Percentiles rank a stretch among this genome's conserved stretches.
phyloP scores from a whole-genome alignment of 1,139 yeast genomes.

The Candida tropicalis region DNA sequence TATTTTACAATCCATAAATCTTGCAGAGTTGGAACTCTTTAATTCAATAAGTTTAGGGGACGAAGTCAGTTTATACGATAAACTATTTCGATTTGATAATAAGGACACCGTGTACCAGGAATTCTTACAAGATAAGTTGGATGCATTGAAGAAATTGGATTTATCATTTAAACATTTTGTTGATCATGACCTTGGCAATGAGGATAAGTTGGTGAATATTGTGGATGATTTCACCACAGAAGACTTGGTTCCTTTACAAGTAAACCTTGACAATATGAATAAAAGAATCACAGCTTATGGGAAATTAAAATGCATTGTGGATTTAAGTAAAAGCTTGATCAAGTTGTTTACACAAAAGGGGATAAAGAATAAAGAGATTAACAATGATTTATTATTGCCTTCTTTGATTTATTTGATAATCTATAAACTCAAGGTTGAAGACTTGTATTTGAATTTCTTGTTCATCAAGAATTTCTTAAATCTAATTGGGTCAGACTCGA shows the following conservation, averaged over 20 bases:
- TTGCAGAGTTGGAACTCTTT: constrained; percentile 37
- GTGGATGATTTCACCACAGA: constrained; percentile 18
- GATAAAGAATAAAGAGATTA: constrained; percentile 29
- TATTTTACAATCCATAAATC: constrained; percentile 36
- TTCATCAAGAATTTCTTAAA: constrained; percentile 42
- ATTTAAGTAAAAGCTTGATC: constrained; percentile 36
- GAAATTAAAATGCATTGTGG: constrained; percentile 32
- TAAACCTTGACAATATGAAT: constrained; percentile 15
- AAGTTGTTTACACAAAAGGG: constrained; percentile 23
- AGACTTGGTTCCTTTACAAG: constrained; percentile 15
- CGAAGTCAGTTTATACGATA: constrained; percentile 38
- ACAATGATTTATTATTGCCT: constrained; percentile 45
- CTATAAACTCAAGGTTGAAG: constrained; percentile 25
- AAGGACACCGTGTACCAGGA: constrained; percentile 41
- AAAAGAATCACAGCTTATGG: constrained; percentile 34
- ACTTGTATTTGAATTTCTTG: constrained; percentile 39
- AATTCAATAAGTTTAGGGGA: constrained; percentile 30
- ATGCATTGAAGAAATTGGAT: constrained; percentile 25
- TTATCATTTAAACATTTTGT: constrained; percentile 35
- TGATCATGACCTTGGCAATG: constrained; percentile 22
- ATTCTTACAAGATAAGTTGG: constrained; percentile 38
- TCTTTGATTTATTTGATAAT: constrained; percentile 40
- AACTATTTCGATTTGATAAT: constrained; percentile 43
- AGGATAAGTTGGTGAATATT: constrained; percentile 21
- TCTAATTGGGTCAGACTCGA: constrained; percentile 34